Evolutionary conservation across 1,284 basidiomycete genomes (phyloP).

Genomic region (Leccinum ponderosum): DNA sequence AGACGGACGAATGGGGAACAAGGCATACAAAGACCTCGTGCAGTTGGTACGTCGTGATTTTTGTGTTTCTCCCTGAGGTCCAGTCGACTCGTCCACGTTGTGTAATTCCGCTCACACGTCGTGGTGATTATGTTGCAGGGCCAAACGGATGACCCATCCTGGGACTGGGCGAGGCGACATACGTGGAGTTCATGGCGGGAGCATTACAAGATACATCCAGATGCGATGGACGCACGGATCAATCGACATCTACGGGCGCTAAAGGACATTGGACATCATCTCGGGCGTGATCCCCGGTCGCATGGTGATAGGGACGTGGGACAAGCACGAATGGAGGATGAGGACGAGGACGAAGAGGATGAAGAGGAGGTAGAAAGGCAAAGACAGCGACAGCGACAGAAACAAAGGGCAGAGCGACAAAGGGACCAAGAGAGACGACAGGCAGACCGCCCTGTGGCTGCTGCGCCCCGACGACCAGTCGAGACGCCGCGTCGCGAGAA

Average conservation of each 20-base stretch:
- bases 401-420: background rate
- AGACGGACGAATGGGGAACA: slow-evolving; percentile 44
- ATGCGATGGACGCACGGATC: slow-evolving; percentile 44
- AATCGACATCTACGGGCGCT: slow-evolving; percentile 22
- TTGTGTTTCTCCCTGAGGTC: background rate
- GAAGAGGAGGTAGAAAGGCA: slow-evolving; percentile 6
- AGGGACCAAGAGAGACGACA: background rate
- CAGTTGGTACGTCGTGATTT: slow-evolving; percentile 32
- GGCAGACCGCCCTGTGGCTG: background rate
- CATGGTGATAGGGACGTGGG: slow-evolving; percentile 3
- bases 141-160: slow-evolving; percentile 28
- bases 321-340: slow-evolving; percentile 3
- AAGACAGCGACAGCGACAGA: background rate
- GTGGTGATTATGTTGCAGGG: slow-evolving; percentile 6
- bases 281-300: slow-evolving; percentile 26
- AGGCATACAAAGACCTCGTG: slow-evolving; percentile 43
- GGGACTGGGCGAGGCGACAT: slow-evolving; percentile 47
- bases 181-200: slow-evolving; percentile 57
- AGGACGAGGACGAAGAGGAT: slow-evolving; percentile 3
- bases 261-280: slow-evolving; percentile 17
- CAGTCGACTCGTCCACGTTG: background rate
- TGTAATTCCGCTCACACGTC: background rate
- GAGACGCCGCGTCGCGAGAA: background rate
- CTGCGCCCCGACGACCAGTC: background rate
- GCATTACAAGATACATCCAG: slow-evolving; percentile 45